Base-by-base conservation (phyloP, 2,329 filamentous ascomycete species). In the Neocucurbitaria cava region DNA sequence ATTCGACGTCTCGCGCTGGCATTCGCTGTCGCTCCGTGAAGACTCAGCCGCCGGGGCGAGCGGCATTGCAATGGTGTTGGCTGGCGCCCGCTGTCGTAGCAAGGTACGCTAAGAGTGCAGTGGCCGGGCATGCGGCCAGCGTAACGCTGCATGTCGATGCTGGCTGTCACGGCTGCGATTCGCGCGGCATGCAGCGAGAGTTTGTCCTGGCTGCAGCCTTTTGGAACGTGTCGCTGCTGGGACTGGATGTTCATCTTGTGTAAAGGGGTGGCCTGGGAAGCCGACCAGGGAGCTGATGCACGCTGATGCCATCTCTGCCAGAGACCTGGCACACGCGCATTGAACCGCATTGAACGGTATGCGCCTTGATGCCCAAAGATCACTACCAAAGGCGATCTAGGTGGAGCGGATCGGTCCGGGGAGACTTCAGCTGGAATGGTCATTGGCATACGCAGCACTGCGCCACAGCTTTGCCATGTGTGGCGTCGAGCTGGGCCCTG, bases 1-100 rank as follows among this genome's bases (percentile, higher is more conserved):
- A 51, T 64, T 66, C 64, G 67, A 70, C 71, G 59, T 61, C 59
- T 52, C 52, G 65, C 58, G 61, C 68, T 65, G 65, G 68, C 62
- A 68, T 68, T 70, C 63, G 63, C 57, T 47, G 52, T 67, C 61
- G 64, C 56, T 45, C 31, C 54, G 62, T 48, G 40, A 40, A 36
- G 49, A 39, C 42, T 44, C 45, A 56, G 54, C 59, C 30, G 30
- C 24, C 69, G 64, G 62, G 65, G 60, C 64, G 61, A 53, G 54
- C 68, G 62, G 64, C 57, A 54, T 49, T 45, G 59, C 56, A 51
- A 57, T 65, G 70, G 70, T 72, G 70, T 69, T 68, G 62, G 60
- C 59, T 73, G 69, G 68, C 70, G 64, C 62, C 60, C 58, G 66
- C 65, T 71, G 55, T n/a, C n/a, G n/a, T n/a, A 73, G 65, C 67